Evolutionary conservation across 225 moss, liverwort and hornwort genomes (phyloP), one percentile per base, ranked within the genome.

Genomic region (Bryum argenteum): DNA sequence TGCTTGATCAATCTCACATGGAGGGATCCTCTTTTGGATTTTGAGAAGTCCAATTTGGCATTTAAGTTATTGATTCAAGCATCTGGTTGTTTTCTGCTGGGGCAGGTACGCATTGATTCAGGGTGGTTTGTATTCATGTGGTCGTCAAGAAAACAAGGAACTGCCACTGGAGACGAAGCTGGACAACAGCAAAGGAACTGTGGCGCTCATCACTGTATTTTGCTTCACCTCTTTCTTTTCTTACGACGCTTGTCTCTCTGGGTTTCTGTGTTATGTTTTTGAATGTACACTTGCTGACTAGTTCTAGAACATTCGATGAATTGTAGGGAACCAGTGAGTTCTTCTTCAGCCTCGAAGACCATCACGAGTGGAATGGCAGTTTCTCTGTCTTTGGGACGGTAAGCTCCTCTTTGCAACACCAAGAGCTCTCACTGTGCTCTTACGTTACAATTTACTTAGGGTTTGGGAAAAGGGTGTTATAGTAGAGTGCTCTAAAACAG

Each of bases 241-340:
- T 56, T 59, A 2, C n/a, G 8, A 55, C 58, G 12, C 16, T 55
- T 63, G 38, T n/a, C n/a, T n/a, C n/a, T n/a, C n/a, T n/a, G n/a
- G n/a, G 18, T 72, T 18, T 54, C 5, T 17, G 24, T 33, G 33
- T 3, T 6, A 33, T 33, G 33, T 33, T 33, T 33, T 28, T 28
- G 2, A 13, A n/a, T 62, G 33, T 20, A 51, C 11, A 44, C 20
- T 21, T 60, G 1, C 16, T 68, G 26, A 33, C 5, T 69, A 26
- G 60, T 45, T 41, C 33, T 20, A 18, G 20, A 47, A 12, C 16
- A 58, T 20, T 58, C 41, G 23, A 52, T 33, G 33, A 21, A 75
- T 63, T 72, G 76, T 81, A 92, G 92, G 92, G 92, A 16, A 93
- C 93, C 10, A 93, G 93, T 56, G 93, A 93, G 81, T 93, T 93